phyloP scores from a whole-genome alignment of 1,284 basidiomycete species.

The Mrakiaceae sp. region DNA sequence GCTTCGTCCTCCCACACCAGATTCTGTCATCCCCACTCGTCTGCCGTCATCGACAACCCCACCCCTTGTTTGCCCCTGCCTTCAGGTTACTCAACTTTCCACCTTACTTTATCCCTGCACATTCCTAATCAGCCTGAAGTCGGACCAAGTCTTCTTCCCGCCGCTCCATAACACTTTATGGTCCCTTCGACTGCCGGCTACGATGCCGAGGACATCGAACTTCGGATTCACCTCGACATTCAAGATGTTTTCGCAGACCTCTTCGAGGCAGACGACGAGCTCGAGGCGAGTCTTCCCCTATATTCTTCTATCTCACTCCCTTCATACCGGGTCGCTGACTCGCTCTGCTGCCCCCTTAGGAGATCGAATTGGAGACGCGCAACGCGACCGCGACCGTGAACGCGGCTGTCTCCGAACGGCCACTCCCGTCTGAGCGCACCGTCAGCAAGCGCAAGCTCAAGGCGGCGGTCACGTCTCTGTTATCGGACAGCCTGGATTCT shows the following conservation, averaged over 20 bases:
- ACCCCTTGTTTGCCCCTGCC: no score
- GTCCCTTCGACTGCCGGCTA: no score
- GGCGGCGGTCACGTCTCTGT: neutral
- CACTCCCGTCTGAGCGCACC: neutral
- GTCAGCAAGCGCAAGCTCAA: neutral
- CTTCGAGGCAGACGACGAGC: neutral
- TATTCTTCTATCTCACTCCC: neutral
- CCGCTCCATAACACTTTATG: no score
- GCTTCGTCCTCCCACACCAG: no score
- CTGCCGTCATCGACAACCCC: no score
- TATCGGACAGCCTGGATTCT: neutral
- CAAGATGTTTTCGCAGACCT: neutral
- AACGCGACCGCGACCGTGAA: neutral
- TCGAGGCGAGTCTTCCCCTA: neutral
- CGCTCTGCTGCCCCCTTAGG: neutral
- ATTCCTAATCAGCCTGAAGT: no score
- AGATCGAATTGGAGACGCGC: neutral
- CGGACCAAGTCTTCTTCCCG: no score
- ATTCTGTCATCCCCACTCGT: no score
- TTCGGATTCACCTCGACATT: neutral
- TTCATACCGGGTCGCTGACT: neutral
- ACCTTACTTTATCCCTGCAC: no score
- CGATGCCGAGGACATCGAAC: neutral
- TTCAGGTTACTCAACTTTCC: no score
- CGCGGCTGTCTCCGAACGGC: neutral